Evolutionary conservation across 192 early-diverging fungal genomes (phyloP).

Genomic region (Backusella morwellensis): DNA sequence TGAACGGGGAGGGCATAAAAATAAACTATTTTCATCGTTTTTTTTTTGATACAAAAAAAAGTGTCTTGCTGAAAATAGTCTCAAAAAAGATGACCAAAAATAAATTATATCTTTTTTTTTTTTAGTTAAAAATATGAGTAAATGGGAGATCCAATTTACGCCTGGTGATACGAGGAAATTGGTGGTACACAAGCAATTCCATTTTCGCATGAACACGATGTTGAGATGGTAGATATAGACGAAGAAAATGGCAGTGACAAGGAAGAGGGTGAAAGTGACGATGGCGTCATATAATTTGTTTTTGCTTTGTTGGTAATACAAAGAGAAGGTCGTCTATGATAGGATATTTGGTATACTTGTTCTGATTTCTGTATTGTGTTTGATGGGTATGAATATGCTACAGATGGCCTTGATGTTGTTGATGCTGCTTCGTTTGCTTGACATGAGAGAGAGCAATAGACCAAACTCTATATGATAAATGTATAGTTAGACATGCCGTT

Average conservation of each 20-base stretch:
- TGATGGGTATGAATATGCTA: background rate
- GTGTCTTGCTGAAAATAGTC: background rate
- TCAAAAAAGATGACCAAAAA: conserved; percentile 2
- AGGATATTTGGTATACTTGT: conserved; percentile 10
- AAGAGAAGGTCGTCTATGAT: conserved; percentile 14
- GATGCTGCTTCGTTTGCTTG: conserved; percentile 12
- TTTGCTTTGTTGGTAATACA: background rate
- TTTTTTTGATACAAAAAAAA: background rate
- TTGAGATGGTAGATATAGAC: conserved; percentile 8
- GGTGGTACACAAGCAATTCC: background rate
- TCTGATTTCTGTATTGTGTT: background rate
- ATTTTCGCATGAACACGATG: conserved; percentile 21
- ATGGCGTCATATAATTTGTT: background rate
- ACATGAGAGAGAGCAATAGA: conserved; percentile 4
- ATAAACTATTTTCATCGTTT: background rate
- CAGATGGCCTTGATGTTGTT: background rate
- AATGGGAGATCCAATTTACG: background rate
- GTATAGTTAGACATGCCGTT: background rate
- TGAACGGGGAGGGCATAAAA: background rate
- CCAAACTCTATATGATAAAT: background rate
- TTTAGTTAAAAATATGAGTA: background rate
- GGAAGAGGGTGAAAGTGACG: background rate
- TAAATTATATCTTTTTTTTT: background rate
- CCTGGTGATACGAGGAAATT: background rate
- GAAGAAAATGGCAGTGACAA: conserved; percentile 1